These are phyloP conservation scores for Paramecium caudatum DNA, from an alignment of 73 alveolate genomes.

Conservation along the genomic window DNA sequence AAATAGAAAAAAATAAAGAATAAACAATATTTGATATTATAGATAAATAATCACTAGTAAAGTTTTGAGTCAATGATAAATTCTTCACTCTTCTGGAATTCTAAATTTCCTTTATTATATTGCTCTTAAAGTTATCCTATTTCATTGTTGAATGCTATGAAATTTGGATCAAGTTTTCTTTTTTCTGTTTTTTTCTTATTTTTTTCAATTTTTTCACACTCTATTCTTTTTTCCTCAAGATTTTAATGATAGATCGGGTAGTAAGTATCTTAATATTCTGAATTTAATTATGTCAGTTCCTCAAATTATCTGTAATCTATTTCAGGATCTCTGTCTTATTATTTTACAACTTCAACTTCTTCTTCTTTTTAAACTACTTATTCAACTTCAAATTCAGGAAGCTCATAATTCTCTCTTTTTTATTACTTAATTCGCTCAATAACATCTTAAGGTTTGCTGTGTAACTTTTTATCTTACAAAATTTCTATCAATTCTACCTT, in stretches of 20 bases:
- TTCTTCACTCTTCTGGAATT: constrained; percentile 16
- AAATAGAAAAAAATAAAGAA: background rate
- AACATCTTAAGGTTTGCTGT: background rate
- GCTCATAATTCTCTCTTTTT: constrained; percentile 9
- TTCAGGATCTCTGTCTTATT: constrained; percentile 36
- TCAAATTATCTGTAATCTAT: constrained; percentile 36
- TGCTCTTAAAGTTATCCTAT: constrained; percentile 15
- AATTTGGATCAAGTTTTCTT: constrained; percentile 18
- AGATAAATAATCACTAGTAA: background rate
- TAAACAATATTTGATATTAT: background rate
- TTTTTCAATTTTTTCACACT: background rate
- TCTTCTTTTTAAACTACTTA: background rate
- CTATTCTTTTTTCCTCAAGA: background rate
- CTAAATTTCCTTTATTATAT: constrained; percentile 28
- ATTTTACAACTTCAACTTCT: background rate
- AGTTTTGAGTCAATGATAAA: background rate
- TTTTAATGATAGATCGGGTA: constrained; percentile 44
- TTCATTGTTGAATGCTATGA: background rate
- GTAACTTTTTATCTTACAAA: background rate
- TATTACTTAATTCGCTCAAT: constrained; percentile 18
- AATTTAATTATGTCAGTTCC: background rate
- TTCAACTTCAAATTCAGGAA: constrained; percentile 27
- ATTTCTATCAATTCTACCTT: constrained; percentile 4
- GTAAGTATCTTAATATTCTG: background rate
- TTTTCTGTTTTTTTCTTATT: background rate